Evolutionary conservation across 352 stramenopile species (phyloP), one percentile per base, ranked within the genome.

Genomic region (Phytophthora lateralis): DNA sequence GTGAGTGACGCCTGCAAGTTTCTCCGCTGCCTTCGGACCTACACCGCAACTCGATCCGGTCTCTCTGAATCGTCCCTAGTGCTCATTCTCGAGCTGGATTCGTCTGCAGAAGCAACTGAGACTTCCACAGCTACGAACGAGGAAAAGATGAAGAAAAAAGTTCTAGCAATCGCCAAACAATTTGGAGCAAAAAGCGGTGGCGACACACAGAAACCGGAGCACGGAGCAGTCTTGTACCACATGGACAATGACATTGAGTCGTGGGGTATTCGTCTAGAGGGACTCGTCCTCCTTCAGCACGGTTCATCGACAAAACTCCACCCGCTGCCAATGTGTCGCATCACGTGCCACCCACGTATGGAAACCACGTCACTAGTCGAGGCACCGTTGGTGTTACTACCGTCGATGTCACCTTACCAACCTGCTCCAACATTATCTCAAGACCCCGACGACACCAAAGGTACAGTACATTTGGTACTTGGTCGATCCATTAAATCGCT

Each of bases 191-290:
- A 42, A 7, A 38, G 37, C 1, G 12, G 29, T 7, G 21, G 12
- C 4, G 46, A 46, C 10, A 18, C 3, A 14, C n/a, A 10, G 43
- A 14, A 53, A 20, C 38, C 7, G 7, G 57, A 64, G 26, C 51
- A 71, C 17, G 57, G 63, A 10, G 63, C 63, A 7, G 58, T 71
- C 5, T 42, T 73, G 24, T 60, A 55, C n/a, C 43, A 56, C 5
- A 15, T 42, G 10, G 48, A 66, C 14, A 39, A 52, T 14, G 63
- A 43, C 4, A 8, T 45, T 5, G 29, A 66, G 30, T 35, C 63
- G 26, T 73, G 66, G 49, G 73, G 73, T 2, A 43, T 82, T 37
- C 70, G 64, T 10, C 51, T 85, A 1, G 67, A 82, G 35, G 73
- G 64, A 0, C 39, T 85, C 8, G 73, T 80, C 9, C 61, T 77